Base-by-base conservation (phyloP, 176 grass and related monocot genomes). In the Melocanna baccifera region DNA sequence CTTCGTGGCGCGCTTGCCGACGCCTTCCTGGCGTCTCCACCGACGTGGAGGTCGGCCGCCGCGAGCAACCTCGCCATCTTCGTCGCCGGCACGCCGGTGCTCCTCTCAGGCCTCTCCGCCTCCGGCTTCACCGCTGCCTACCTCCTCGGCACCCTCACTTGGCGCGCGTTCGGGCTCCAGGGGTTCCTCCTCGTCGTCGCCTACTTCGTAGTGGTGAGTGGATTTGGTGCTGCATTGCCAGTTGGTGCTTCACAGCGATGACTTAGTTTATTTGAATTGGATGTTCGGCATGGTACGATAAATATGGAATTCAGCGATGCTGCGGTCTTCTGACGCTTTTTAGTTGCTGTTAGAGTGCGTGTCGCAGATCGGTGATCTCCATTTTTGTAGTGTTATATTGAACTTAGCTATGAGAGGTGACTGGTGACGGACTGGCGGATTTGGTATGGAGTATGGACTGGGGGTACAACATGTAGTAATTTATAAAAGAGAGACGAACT, bases 121-220 rank as follows among this genome's bases (percentile, higher is more conserved):
- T 87, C 93, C 3, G 96, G 96, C 30, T 78, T 89, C 34, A 91
- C 68, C 74, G 83, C 89, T 11, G 93, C 96, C 8, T 95, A 92
- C 52, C 62, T 95, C 15, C 89, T 95, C 13, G 93, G 93, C 23
- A 93, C 80, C 57, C 85, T 94, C 42, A 93, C 91, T 0, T 98
- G 96, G 96, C 85, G 93, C 41, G 93, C 91, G 61, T 95, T 98
- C 20, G 91, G 89, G 12, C 29, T 37, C 26, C 82, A 64, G 11
- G 93, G 89, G 3, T 90, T 79, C 79, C 80, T 98, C 76, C 7
- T 98, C 9, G 93, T 94, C 18, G 96, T 59, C 28, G 47, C 93
- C 34, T 96, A 99, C 73, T 94, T 99, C 69, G 59, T 95, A 14
- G 77, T 86, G 73, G 96, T 96, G 67, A 96, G 93, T 87, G 26